Evolutionary conservation across 352 stramenopile species (phyloP).

Genomic region (Globisporangium irregulare): DNA sequence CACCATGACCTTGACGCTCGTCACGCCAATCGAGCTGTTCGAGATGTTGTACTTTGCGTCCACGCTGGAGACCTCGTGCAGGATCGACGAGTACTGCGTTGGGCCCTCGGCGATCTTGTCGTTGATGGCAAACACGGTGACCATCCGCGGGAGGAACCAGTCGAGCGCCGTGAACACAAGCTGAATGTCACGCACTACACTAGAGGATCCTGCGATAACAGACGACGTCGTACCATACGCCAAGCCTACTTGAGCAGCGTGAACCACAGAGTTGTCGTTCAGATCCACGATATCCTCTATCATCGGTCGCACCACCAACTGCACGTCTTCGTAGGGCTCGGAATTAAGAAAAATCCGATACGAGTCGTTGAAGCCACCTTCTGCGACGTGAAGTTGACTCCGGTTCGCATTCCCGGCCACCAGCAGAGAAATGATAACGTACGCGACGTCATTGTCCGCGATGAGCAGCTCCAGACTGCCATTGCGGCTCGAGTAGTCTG

Average conservation of each 20-base stretch:
- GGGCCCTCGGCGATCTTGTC: constrained; percentile 55
- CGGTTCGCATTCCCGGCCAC: constrained; percentile 16
- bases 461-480: constrained; percentile 40
- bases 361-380: constrained; percentile 81
- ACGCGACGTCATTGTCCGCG: constrained; percentile 61
- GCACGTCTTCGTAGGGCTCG: constrained; percentile 65
- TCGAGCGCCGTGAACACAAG: constrained; percentile 68
- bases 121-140: constrained; percentile 61
- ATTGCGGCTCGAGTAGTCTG: constrained; percentile 27
- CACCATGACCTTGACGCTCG: constrained; percentile 47
- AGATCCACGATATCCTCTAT: constrained; percentile 47
- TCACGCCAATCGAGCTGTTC: constrained; percentile 41
- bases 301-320: constrained; percentile 31
- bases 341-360: constrained; percentile 55
- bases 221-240: constrained; percentile 20
- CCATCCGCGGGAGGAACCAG: constrained; percentile 38
- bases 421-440: constrained; percentile 56
- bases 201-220: constrained; percentile 1
- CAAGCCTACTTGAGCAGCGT: constrained; percentile 32
- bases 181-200: constrained; percentile 23
- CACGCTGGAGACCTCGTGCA: constrained; percentile 37
- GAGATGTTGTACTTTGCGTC: constrained; percentile 67
- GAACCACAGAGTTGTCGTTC: constrained; percentile 23
- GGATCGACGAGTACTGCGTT: constrained; percentile 55
- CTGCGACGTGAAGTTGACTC: constrained; percentile 51